These are phyloP conservation scores for Dimargaris xerosporica DNA, from an alignment of 192 early-diverging fungal genomes.

Conservation along the genomic window DNA sequence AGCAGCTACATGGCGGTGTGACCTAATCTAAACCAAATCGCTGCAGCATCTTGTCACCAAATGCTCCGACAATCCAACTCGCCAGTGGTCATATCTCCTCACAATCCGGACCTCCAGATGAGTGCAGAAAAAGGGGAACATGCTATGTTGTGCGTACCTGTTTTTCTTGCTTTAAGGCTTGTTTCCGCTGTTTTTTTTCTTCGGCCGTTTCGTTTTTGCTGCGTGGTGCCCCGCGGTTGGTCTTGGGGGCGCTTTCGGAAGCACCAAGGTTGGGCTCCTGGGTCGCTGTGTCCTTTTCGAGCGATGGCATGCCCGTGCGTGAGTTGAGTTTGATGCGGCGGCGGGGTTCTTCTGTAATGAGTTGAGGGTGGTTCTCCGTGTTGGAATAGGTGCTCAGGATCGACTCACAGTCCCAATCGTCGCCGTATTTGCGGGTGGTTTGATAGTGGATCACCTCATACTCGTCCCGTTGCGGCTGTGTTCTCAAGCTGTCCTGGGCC, in stretches of 20 bases:
- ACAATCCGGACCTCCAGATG: too few species aligned
- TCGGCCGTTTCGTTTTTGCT: conserved; percentile 72
- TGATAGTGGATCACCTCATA: conserved; percentile 35
- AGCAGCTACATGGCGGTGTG: not conserved
- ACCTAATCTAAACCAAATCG: not conserved
- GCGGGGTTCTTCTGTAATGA: conserved; percentile 51
- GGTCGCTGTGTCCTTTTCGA: conserved; percentile 21
- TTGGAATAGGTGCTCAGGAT: conserved; percentile 84
- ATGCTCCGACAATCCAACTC: too few species aligned
- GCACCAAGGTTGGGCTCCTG: conserved; percentile 17
- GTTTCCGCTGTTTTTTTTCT: conserved; percentile 86
- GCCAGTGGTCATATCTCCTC: too few species aligned
- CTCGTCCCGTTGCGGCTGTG: conserved; percentile 18
- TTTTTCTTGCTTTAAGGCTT: conserved; percentile 66
- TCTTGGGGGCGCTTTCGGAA: conserved; percentile 18
- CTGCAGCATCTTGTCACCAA: not conserved
- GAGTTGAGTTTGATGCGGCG: conserved; percentile 50
- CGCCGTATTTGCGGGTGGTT: conserved; percentile 25
- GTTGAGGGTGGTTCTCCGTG: conserved; percentile 78
- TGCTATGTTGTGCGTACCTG: conserved; percentile 26
- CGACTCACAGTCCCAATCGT: conserved; percentile 84
- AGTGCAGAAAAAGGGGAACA: too few species aligned
- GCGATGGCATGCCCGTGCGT: conserved; percentile 55
- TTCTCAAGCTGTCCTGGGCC: conserved; percentile 17
- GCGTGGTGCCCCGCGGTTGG: conserved; percentile 60